Conservation (phyloP, 441 rosid genomes). For the Pelargonium citronellum region DNA sequence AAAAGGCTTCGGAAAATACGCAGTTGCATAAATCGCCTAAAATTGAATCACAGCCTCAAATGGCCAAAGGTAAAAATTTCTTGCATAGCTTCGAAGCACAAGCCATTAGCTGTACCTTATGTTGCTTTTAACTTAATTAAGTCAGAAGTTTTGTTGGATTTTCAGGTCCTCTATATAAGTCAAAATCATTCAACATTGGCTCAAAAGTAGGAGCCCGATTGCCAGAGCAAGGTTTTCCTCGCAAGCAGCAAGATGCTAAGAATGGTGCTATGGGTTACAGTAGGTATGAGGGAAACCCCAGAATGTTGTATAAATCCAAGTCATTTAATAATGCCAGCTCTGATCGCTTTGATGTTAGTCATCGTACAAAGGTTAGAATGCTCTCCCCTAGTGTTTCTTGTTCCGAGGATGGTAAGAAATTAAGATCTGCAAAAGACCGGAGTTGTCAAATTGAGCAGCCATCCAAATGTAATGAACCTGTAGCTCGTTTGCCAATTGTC, state of each 20-base stretch:
- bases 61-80: conserved; percentile 15
- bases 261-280: conserved; percentile 4
- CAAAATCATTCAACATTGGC: conserved; percentile 23
- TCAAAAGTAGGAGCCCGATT: conserved; percentile 11
- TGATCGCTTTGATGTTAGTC: conserved; percentile 10
- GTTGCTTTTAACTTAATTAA: neutral
- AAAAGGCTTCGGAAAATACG: neutral
- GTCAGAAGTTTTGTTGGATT: conserved; percentile 10
- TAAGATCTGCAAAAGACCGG: conserved; percentile 14
- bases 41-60: conserved; percentile 10
- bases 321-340: conserved; percentile 22
- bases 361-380: conserved; percentile 9
- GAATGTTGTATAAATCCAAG: conserved; percentile 19
- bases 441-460: conserved; percentile 1
- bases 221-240: conserved; percentile 8
- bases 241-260: conserved; percentile 7
- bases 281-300: conserved; percentile 12
- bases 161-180: conserved; percentile 23
- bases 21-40: conserved; percentile 6
- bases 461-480: conserved; percentile 3
- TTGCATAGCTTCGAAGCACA: conserved; percentile 10
- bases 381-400: conserved; percentile 9
- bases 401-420: conserved; percentile 17
- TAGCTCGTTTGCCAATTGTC: neutral
- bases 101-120: neutral